Evolutionary conservation across 75 land plant species (phyloP), one percentile per base, ranked within the genome.

Genomic region (Sequoia sempervirens): DNA sequence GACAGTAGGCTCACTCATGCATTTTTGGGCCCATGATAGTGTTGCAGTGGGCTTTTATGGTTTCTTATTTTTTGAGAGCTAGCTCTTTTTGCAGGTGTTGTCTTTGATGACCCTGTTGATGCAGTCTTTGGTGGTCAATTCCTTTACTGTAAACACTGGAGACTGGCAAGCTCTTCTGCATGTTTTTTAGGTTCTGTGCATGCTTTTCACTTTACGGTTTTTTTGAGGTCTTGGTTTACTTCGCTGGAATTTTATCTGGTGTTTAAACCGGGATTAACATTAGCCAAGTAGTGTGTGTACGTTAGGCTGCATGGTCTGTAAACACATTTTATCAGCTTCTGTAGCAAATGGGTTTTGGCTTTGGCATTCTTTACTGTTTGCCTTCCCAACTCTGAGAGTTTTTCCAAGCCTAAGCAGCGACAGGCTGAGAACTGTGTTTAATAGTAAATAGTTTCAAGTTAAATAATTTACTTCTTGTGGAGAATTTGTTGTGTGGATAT

Each of bases 151-250:
- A 78, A 78, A n/a, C 50, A 78, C 80, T n/a, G 30, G 41, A 23
- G 46, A 43, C 80, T 45, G 32, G 28, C 80, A n/a, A 78, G 45
- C 80, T 78, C 50, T 78, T 45, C 47, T 78, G 80, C 46, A 76
- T 76, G 79, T 30, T 76, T 40, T 43, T 43, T 76, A 76, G 47
- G 79, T 45, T 78, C 46, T 43, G 50, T 78, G 30, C 32, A 78
- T 78, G 80, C 45, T 78, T 78, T 78, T 78, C 80, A 78, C 80
- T 45, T 75, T 76, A 26, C 46, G 80, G 80, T 78, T 78, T 78
- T 78, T 78, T 78, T 78, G 80, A 78, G 80, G 52, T 78, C 47
- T 47, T 78, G 80, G 80, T 78, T 78, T 26, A 11, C 50, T 45
- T 45, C n/a, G 80, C 80, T 43, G 80, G 46, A 43, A 2, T n/a